Conservation (phyloP, 495 filamentous ascomycete species). For the Sporormia fimetaria region DNA sequence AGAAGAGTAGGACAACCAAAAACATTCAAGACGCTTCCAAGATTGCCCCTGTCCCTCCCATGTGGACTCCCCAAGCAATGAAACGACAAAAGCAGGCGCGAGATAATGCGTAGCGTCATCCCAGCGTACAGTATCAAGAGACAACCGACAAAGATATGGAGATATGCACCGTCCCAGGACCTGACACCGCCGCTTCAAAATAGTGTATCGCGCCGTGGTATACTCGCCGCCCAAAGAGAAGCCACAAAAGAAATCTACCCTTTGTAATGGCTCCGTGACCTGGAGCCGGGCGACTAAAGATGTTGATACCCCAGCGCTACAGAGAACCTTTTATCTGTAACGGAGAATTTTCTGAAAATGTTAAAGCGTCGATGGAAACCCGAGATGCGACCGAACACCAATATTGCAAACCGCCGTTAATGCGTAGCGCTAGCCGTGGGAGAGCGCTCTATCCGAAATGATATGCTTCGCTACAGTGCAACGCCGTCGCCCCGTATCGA, state of each 20-base stretch:
- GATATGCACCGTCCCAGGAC: constrained; percentile 23
- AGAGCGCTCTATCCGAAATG: constrained; percentile 27
- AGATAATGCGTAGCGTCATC: constrained; percentile 18
- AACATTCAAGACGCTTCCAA: constrained; percentile 17
- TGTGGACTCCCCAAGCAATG: constrained; percentile 17
- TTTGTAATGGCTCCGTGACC: constrained; percentile 8
- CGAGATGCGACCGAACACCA: constrained; percentile 23
- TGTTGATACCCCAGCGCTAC: constrained; percentile 18
- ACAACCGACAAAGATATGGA: constrained; percentile 17
- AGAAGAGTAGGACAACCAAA: constrained; percentile 15
- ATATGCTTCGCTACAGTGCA: constrained; percentile 25
- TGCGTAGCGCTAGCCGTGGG: constrained; percentile 25
- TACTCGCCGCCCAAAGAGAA: constrained; percentile 17
- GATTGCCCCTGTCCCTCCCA: constrained; percentile 3
- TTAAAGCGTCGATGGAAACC: constrained; percentile 18
- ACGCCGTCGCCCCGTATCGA: constrained; percentile 26
- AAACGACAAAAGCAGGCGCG: constrained; percentile 13
- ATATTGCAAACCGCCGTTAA: constrained; percentile 25
- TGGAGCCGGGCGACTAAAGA: constrained; percentile 18
- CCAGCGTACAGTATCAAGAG: constrained; percentile 26
- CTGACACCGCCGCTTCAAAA: constrained; percentile 25
- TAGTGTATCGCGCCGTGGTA: constrained; percentile 25
- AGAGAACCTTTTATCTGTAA: constrained; percentile 23
- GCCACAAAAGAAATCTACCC: constrained; percentile 28
- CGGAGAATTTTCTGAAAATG: constrained; percentile 20